These are phyloP conservation scores for Calophaca sinica DNA, from an alignment of 306 rosid genomes.

Conservation along the genomic window DNA sequence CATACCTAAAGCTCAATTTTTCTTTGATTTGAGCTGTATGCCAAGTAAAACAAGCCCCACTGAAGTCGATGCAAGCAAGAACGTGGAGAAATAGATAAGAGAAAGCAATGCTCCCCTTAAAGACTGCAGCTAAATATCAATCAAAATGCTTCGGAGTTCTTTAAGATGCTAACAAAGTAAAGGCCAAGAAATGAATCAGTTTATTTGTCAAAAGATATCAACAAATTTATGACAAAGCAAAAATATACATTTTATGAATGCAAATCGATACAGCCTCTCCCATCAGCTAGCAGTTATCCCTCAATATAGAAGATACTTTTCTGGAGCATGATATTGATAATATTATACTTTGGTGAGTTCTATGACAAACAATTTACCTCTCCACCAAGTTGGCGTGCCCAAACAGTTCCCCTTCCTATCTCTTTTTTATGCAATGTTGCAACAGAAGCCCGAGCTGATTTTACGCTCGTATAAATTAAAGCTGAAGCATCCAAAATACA, in stretches of 20 bases:
- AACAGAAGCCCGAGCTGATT: slow-evolving; percentile 88
- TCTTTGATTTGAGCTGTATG: no score
- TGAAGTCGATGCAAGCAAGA: no score
- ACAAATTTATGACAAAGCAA: no score
- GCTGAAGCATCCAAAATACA: slow-evolving; percentile 88
- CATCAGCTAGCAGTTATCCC: slow-evolving; percentile 8
- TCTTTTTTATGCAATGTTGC: slow-evolving; percentile 70
- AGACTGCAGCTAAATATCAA: no score
- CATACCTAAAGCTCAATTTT: no score
- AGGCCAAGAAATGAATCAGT: no score
- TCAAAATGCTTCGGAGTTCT: no score
- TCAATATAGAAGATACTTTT: slow-evolving; percentile 9
- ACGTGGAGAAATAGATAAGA: no score
- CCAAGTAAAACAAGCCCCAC: no score
- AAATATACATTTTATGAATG: slow-evolving; percentile 20
- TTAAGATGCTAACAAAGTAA: no score
- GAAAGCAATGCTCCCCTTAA: no score
- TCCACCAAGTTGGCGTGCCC: slow-evolving; percentile 99
- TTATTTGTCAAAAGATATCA: no score
- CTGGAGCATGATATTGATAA: background rate
- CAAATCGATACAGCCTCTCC: slow-evolving; percentile 24
- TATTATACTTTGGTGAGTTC: slow-evolving; percentile 16
- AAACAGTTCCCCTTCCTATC: slow-evolving; percentile 72
- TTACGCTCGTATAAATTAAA: slow-evolving; percentile 87
- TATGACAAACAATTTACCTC: slow-evolving; percentile 57